A percentile compares a stretch with the other conserved stretches of the same genome.
Evolutionary conservation across 2,329 filamentous ascomycete species (phyloP).

Genomic region (Apiospora marii): DNA sequence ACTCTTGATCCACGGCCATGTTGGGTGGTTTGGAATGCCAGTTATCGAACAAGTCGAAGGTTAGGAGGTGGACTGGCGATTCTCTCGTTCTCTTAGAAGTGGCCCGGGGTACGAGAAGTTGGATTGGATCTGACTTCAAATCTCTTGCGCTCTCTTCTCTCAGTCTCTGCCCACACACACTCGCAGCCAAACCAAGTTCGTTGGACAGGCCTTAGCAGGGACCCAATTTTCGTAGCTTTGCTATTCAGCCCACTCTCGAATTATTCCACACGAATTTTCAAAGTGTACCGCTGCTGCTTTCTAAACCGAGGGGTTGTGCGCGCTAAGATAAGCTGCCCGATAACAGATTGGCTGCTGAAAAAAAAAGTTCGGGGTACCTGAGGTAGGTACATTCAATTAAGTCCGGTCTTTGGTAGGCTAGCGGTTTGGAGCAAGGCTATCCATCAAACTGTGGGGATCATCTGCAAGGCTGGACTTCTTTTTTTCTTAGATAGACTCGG

Average conservation of each 20-base stretch:
- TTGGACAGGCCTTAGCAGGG: slow-evolving; percentile 8
- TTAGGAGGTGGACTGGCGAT: slow-evolving; percentile 22
- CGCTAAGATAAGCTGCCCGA: slow-evolving; percentile 57
- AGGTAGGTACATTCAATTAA: background rate
- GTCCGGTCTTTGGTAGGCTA: background rate
- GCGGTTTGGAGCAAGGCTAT: background rate
- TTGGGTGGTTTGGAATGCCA: slow-evolving; percentile 51
- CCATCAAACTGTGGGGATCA: background rate
- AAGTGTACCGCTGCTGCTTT: slow-evolving; percentile 48
- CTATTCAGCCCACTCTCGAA: slow-evolving; percentile 33
- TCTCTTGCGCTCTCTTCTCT: slow-evolving; percentile 8
- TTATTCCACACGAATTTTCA: slow-evolving; percentile 49
- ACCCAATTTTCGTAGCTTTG: slow-evolving; percentile 11
- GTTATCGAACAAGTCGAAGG: slow-evolving; percentile 21
- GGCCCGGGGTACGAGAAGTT: slow-evolving; percentile 20
- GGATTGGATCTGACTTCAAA: slow-evolving; percentile 14
- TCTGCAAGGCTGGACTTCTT: slow-evolving; percentile 13
- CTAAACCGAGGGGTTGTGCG: slow-evolving; percentile 58
- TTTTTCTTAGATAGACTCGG: slow-evolving; percentile 14
- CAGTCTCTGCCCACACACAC: background rate
- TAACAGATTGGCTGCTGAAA: slow-evolving; percentile 1
- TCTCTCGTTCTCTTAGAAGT: slow-evolving; percentile 22
- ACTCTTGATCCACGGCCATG: slow-evolving; percentile 83
- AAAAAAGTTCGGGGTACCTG: slow-evolving; percentile 13
- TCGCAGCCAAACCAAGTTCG: slow-evolving; percentile 21